Conservation (phyloP, 2,329 filamentous ascomycete genomes). For the Trichoderma sp. region DNA sequence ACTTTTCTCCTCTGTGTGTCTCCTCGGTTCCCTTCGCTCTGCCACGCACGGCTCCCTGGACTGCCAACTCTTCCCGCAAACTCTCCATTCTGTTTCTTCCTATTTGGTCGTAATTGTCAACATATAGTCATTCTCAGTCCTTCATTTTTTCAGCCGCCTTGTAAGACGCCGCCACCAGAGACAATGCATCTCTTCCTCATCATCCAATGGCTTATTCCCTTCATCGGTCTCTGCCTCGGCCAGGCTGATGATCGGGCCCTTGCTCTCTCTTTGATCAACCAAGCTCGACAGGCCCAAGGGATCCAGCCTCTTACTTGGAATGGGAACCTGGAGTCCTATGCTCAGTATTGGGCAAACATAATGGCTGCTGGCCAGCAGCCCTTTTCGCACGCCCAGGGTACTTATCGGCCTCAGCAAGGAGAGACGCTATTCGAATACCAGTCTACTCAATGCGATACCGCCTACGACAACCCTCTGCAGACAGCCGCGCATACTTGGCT, state of each 20-base stretch:
- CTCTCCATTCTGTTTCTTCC: not conserved
- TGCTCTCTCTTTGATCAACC: slow-evolving; percentile 33
- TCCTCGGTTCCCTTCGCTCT: not conserved
- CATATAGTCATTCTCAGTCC: not conserved
- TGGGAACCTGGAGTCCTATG: slow-evolving; percentile 32
- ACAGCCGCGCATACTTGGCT: slow-evolving; percentile 35
- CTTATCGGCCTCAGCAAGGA: slow-evolving; percentile 35
- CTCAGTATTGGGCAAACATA: slow-evolving; percentile 36
- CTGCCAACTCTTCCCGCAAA: not conserved
- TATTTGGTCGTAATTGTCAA: not conserved
- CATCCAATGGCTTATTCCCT: slow-evolving; percentile 19
- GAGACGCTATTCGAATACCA: slow-evolving; percentile 36
- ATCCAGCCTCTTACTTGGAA: slow-evolving; percentile 33
- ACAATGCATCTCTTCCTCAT: slow-evolving; percentile 8
- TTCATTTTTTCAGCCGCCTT: too few relatives aligned
- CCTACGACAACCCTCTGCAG: slow-evolving; percentile 32
- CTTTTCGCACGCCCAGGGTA: slow-evolving; percentile 34
- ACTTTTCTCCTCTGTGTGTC: not conserved
- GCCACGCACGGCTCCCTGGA: not conserved
- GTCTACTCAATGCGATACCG: slow-evolving; percentile 31
- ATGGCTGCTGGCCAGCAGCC: slow-evolving; percentile 32
- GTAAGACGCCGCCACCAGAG: not conserved
- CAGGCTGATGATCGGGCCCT: slow-evolving; percentile 28
- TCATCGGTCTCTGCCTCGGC: slow-evolving; percentile 3
- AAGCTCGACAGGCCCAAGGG: slow-evolving; percentile 31